Percentiles rank a stretch among this genome's conserved stretches.
Evolutionary conservation across 2,329 filamentous ascomycete genomes (phyloP).

Genomic region (Hypoxylon sp.): DNA sequence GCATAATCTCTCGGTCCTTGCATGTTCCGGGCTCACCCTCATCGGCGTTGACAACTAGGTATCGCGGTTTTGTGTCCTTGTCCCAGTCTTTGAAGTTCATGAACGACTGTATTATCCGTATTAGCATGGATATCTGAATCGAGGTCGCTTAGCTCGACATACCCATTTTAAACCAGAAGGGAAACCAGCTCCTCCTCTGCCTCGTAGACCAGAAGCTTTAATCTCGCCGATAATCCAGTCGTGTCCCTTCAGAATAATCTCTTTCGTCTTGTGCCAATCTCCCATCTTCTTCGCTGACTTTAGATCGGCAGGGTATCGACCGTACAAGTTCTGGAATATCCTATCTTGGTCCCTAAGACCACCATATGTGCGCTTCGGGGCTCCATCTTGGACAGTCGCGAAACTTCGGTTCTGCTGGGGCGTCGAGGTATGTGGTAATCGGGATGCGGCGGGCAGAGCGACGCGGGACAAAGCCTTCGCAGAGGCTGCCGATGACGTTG

Average conservation of each 20-base stretch:
- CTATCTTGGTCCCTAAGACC: slow-evolving; percentile 95
- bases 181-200: slow-evolving; percentile 96
- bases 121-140: too few relatives aligned
- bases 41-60: slow-evolving; percentile 97
- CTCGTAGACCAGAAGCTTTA: slow-evolving; percentile 94
- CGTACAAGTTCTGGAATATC: slow-evolving; percentile 99
- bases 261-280: slow-evolving; percentile 99
- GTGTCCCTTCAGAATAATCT: slow-evolving; percentile 95
- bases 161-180: slow-evolving; percentile 99
- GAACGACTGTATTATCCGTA: slow-evolving; percentile 74
- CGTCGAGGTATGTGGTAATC: slow-evolving; percentile 55
- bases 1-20: slow-evolving; percentile 99
- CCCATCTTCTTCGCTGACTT: slow-evolving; percentile 97
- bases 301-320: slow-evolving; percentile 88
- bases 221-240: slow-evolving; percentile 99
- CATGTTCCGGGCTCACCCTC: slow-evolving; percentile 98
- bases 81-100: slow-evolving; percentile 99
- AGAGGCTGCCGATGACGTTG: slow-evolving; percentile 52
- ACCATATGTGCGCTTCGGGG: slow-evolving; percentile 78
- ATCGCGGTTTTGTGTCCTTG: slow-evolving; percentile 94
- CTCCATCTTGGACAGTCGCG: slow-evolving; percentile 80
- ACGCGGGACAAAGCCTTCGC: slow-evolving; percentile 52
- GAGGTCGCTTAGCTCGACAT: slow-evolving; percentile 45
- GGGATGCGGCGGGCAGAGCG: slow-evolving; percentile 44
- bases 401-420: slow-evolving; percentile 74